Base-by-base conservation (phyloP, 129 eudicot species). In the Cynara cardunculus region DNA sequence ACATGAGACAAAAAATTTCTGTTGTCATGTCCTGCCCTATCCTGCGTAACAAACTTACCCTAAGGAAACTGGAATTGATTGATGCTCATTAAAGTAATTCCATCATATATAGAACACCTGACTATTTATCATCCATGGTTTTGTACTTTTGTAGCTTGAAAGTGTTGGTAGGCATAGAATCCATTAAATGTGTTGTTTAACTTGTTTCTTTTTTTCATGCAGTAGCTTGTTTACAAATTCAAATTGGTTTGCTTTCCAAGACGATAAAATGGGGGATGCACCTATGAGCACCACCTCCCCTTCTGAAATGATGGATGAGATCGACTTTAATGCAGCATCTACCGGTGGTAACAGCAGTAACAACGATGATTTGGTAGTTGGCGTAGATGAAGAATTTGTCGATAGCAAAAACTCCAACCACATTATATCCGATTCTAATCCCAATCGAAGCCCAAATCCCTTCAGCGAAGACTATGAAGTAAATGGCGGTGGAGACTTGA, bases 181-280 rank as follows among this genome's bases (percentile, higher is more conserved):
- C 62, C 2, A 16, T 61, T 61, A 61, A 61, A 21, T 61, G 21
- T 61, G 16, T 30, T 8, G 70, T 35, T n/a, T 76, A 69, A 76
- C 31, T 68, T 27, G 16, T 62, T 24, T 4, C 11, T 56, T 56
- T 19, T n/a, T 7, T 56, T 56, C 11, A 61, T 90, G 78, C 87
- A 86, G 89, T 89, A 95, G 93, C 56, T 84, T 95, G 87, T 90
- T 95, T 78, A 95, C 97, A 78, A 95, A 95, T 84, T 95, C 99
- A 69, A 89, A 95, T 79, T 95, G 99, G 99, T 92, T 92, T 86
- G 92, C 97, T 10, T 95, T 90, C 85, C 91, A 89, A 87, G 92
- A 95, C 24, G 91, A 90, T 66, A 80, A 84, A 53, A 69, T 31
- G 56, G 89, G 77, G 6, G 84, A 78, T 69, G 81, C 81, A 25